These are phyloP conservation scores for Eucalyptus victrix DNA, from an alignment of 345 rosid genomes.

Conservation along the genomic window DNA sequence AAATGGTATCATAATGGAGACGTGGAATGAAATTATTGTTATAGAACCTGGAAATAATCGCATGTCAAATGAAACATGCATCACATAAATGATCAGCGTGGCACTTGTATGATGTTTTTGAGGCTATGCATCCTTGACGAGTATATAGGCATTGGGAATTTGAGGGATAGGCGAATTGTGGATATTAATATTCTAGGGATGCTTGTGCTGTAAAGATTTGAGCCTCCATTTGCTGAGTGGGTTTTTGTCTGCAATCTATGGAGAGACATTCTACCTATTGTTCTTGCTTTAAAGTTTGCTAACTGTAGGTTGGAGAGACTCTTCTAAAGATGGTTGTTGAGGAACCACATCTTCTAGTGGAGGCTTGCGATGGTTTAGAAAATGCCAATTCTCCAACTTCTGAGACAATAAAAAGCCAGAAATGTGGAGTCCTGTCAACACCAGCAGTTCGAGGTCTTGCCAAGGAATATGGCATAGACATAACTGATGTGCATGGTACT, in stretches of 20 bases:
- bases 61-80: neutral
- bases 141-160: neutral
- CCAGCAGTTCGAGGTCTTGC: conserved; percentile 86
- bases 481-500: conserved; percentile 50
- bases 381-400: conserved; percentile 1
- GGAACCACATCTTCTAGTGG: conserved; percentile 16
- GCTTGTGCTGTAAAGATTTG: neutral
- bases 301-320: conserved; percentile 83
- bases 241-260: neutral
- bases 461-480: conserved; percentile 51
- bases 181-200: neutral
- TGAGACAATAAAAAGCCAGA: conserved; percentile 4
- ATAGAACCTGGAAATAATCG: neutral
- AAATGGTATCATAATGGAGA: neutral
- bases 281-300: neutral
- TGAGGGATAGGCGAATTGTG: neutral
- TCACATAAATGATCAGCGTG: neutral
- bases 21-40: neutral
- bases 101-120: neutral
- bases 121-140: neutral
- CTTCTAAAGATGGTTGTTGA: conserved; percentile 58
- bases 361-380: conserved; percentile 1
- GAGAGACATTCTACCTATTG: neutral
- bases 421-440: conserved; percentile 45
- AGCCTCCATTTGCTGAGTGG: neutral